Percentiles rank a stretch among this genome's conserved stretches.
These are phyloP conservation scores for Sugiyamaella sp. DNA, from an alignment of 1,139 yeast genomes.

Conservation along the genomic window DNA sequence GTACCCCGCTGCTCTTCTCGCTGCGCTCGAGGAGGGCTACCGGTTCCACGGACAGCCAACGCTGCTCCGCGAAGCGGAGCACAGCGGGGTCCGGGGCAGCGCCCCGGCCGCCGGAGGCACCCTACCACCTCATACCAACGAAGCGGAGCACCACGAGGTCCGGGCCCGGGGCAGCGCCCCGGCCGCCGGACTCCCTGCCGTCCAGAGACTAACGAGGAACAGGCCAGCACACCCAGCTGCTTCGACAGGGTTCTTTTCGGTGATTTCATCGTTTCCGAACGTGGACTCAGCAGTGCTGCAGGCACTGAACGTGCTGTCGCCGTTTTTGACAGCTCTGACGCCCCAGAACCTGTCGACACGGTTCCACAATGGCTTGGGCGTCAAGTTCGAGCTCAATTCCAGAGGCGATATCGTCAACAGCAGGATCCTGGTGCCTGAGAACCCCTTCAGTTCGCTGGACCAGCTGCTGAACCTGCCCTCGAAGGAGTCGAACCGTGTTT, in stretches of 20 bases:
- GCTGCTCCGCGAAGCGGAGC: constrained; percentile 11
- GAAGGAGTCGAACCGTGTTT: constrained; percentile 38
- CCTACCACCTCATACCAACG: not conserved
- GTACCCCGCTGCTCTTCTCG: too few species aligned
- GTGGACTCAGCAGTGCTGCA: constrained; percentile 42
- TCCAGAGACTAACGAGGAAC: constrained; percentile 10
- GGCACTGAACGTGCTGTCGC: constrained; percentile 44
- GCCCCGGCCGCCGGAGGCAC: constrained; percentile 3
- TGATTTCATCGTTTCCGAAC: constrained; percentile 43
- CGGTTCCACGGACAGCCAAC: too few species aligned
- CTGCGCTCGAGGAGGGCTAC: too few species aligned
- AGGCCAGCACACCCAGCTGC: constrained; percentile 40
- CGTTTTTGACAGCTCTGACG: constrained; percentile 46
- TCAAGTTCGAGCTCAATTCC: constrained; percentile 39
- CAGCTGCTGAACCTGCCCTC: constrained; percentile 41
- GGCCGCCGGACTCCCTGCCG: constrained; percentile 11
- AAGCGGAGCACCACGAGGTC: too few species aligned
- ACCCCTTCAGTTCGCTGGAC: constrained; percentile 39
- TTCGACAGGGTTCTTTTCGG: constrained; percentile 39
- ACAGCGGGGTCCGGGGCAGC: constrained; percentile 2
- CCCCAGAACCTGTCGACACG: constrained; percentile 43
- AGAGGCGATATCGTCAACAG: constrained; percentile 43
- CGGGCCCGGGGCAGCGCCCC: too few species aligned
- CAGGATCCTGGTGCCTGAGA: constrained; percentile 39
- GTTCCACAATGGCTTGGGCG: constrained; percentile 44